phyloP scores from a whole-genome alignment of 2,329 filamentous ascomycete species.

The Stromatinia cepivora region DNA sequence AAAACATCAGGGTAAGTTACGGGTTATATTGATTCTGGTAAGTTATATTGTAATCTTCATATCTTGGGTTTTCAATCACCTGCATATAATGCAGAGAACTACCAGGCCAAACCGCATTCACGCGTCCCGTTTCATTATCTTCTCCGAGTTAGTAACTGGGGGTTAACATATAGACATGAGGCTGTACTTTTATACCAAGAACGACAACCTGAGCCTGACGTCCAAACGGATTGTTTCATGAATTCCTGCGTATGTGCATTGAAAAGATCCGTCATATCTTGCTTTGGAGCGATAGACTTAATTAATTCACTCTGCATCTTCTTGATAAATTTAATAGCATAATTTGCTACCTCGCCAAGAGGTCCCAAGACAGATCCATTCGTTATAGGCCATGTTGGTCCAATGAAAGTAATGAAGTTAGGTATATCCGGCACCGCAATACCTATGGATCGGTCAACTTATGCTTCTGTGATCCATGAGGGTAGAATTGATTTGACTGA shows the following conservation, averaged over 20 bases:
- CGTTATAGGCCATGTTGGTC: constrained; percentile 35
- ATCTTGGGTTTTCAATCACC: constrained; percentile 45
- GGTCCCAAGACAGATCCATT: constrained; percentile 36
- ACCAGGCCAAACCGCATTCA: constrained; percentile 52
- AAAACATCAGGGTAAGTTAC: not conserved
- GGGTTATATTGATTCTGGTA: constrained; percentile 38
- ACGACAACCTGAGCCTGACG: constrained; percentile 43
- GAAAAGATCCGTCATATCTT: constrained; percentile 52
- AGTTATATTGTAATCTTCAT: constrained; percentile 48
- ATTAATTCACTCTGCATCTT: constrained; percentile 50
- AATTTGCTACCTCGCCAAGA: constrained; percentile 28
- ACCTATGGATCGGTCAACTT: constrained; percentile 28
- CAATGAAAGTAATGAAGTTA: constrained; percentile 37
- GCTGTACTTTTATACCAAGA: constrained; percentile 34
- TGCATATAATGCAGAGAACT: constrained; percentile 51
- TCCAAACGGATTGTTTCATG: constrained; percentile 56
- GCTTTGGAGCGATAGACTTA: constrained; percentile 48
- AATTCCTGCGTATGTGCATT: constrained; percentile 51
- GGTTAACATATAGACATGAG: not conserved
- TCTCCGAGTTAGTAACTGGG: not conserved
- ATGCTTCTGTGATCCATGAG: not conserved
- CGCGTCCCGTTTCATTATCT: constrained; percentile 49
- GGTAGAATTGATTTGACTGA: not conserved
- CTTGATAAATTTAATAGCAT: constrained; percentile 36
- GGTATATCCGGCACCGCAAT: constrained; percentile 35